Evolutionary conservation across 345 rosid species (phyloP).

Genomic region (Salix koriyanagi): DNA sequence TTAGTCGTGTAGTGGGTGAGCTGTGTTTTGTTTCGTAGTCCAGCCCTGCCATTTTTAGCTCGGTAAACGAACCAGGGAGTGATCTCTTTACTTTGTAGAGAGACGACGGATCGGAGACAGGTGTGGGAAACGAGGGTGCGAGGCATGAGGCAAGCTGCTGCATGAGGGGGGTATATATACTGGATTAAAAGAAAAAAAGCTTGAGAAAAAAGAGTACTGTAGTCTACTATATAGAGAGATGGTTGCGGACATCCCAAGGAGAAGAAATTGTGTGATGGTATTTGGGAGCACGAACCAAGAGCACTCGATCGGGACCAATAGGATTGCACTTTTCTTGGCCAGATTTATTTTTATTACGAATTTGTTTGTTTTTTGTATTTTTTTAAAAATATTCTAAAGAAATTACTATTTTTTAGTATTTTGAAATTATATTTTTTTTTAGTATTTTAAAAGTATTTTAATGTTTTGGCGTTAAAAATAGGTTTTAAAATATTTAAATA

Average conservation of each 20-base stretch:
- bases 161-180: constrained; percentile 42
- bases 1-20: constrained; percentile 44
- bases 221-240: constrained; percentile 13
- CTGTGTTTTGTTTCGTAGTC: constrained; percentile 39
- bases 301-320: constrained; percentile 35
- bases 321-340: constrained; percentile 24
- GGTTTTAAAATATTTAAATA: too few relatives aligned
- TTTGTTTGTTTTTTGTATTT: too few relatives aligned
- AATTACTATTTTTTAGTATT: too few relatives aligned
- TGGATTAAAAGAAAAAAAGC: constrained; percentile 16
- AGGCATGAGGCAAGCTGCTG: constrained; percentile 25
- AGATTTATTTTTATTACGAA: too few relatives aligned
- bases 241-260: constrained; percentile 60
- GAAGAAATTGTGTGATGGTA: constrained; percentile 26
- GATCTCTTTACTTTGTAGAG: background rate
- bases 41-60: constrained; percentile 45
- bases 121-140: background rate
- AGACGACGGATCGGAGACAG: constrained; percentile 13
- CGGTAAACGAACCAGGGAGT: background rate
- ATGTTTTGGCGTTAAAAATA: too few relatives aligned
- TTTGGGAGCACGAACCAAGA: constrained; percentile 46
- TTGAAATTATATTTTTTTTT: too few relatives aligned
- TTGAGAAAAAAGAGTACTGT: background rate
- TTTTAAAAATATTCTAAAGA: too few relatives aligned
- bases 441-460: too few relatives aligned